phyloP scores from a whole-genome alignment of 148 eudicot genomes.

The Persicaria maculosa region DNA sequence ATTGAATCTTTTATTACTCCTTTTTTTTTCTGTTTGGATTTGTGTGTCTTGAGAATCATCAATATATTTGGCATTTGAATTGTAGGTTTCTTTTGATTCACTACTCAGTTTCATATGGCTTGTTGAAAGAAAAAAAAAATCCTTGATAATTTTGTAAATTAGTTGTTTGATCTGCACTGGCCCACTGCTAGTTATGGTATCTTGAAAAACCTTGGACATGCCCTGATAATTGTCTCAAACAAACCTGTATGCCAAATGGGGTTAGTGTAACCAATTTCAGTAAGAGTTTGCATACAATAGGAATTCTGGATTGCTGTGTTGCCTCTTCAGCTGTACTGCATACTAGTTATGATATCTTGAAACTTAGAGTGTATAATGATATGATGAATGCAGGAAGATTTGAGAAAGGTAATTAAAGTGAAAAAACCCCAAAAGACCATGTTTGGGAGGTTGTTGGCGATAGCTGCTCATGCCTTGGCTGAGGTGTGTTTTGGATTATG shows the following conservation, averaged over 20 bases:
- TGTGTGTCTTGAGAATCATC: background rate
- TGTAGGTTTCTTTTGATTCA: background rate
- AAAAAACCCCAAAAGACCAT: conserved; percentile 80
- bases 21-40: background rate
- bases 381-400: conserved; percentile 57
- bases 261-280: background rate
- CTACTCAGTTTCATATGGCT: background rate
- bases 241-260: background rate
- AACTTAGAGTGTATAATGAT: background rate
- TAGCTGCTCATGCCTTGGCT: conserved; percentile 95
- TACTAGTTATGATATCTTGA: background rate
- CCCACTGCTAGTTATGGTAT: background rate
- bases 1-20: background rate
- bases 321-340: background rate
- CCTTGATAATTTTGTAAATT: background rate
- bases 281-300: background rate
- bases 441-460: conserved; percentile 75
- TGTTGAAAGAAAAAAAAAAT: background rate
- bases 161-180: background rate
- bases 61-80: background rate
- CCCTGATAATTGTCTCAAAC: background rate
- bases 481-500: conserved; percentile 43
- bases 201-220: background rate
- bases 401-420: conserved; percentile 49
- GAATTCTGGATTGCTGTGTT: background rate